A percentile compares a stretch with the other conserved stretches of the same genome.
Evolutionary conservation across 163 green algal species (phyloP).

Genomic region (Prototheca wickerhamii): DNA sequence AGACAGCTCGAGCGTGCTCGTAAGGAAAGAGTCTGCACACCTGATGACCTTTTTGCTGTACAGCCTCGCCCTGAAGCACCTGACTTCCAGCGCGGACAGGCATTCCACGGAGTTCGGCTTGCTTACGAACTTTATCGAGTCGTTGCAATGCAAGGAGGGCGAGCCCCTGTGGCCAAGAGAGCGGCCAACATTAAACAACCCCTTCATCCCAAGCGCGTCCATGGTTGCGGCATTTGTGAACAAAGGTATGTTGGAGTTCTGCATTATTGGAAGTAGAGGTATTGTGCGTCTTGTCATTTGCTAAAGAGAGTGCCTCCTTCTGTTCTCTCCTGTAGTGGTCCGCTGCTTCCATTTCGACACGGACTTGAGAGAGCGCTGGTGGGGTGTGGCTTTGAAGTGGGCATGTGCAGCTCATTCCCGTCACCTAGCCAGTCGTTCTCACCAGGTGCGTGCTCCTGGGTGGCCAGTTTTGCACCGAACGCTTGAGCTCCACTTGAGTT

Average conservation of each 20-base stretch:
- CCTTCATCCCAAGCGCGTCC: conserved; percentile 23
- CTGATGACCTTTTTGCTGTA: conserved; percentile 72
- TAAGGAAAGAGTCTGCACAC: conserved; percentile 33
- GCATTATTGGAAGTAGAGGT: not conserved
- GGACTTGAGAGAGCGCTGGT: conserved; percentile 59
- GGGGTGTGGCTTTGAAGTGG: conserved; percentile 70
- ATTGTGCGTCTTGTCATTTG: not conserved
- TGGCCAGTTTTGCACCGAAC: too few relatives aligned
- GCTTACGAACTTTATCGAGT: conserved; percentile 41
- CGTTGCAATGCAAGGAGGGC: conserved; percentile 59
- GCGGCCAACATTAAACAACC: conserved; percentile 32
- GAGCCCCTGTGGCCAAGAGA: conserved; percentile 62
- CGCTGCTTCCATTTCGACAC: conserved; percentile 42
- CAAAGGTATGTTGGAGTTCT: conserved; percentile 5
- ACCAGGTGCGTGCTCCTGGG: conserved; percentile 57
- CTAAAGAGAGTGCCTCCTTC: too few relatives aligned
- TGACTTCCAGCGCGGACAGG: conserved; percentile 9
- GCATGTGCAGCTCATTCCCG: conserved; percentile 50
- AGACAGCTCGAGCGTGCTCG: conserved; percentile 18
- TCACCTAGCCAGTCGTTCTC: conserved; percentile 64
- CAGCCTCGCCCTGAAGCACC: conserved; percentile 35
- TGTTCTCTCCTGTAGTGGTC: conserved; percentile 7
- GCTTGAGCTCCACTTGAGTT: too few relatives aligned
- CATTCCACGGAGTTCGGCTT: conserved; percentile 17
- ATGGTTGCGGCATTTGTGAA: conserved; percentile 39